Evolutionary conservation across 768 basidiomycete species (phyloP).

Genomic region (Termitomyces sp.): DNA sequence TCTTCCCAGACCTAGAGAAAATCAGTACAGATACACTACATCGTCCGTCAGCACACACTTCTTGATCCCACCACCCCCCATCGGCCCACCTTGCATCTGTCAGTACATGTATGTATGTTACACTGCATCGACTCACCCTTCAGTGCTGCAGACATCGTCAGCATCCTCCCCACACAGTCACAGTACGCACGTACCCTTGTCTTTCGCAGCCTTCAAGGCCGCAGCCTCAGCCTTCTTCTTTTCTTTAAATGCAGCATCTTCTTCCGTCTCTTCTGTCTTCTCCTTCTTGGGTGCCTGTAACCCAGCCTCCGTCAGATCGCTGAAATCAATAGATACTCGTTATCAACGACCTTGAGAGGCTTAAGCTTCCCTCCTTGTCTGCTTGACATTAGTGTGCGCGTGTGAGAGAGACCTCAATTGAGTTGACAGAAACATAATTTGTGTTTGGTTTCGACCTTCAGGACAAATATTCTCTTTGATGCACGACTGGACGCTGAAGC

Average conservation of each 20-base stretch:
- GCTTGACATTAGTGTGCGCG: conserved; percentile 41
- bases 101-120: conserved; percentile 1
- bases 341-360: conserved; percentile 66
- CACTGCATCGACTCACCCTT: conserved; percentile 38
- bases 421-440: neutral
- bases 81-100: conserved; percentile 51
- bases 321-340: neutral
- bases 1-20: conserved; percentile 60
- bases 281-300: conserved; percentile 79
- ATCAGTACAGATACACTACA: conserved; percentile 1
- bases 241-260: conserved; percentile 67
- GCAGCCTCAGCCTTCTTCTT: conserved; percentile 73
- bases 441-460: conserved; percentile 4
- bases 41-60: conserved; percentile 51
- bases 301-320: conserved; percentile 3
- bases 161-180: conserved; percentile 1
- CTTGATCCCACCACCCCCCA: conserved; percentile 75
- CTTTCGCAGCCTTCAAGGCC: conserved; percentile 66
- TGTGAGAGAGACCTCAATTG: neutral
- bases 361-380: conserved; percentile 85
- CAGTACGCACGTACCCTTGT: conserved; percentile 53
- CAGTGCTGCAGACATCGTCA: conserved; percentile 31
- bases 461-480: conserved; percentile 9
- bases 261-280: conserved; percentile 65
- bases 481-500: conserved; percentile 14